These are phyloP conservation scores for Strigomonas culicis DNA, from an alignment of 208 protist species.

Conservation along the genomic window DNA sequence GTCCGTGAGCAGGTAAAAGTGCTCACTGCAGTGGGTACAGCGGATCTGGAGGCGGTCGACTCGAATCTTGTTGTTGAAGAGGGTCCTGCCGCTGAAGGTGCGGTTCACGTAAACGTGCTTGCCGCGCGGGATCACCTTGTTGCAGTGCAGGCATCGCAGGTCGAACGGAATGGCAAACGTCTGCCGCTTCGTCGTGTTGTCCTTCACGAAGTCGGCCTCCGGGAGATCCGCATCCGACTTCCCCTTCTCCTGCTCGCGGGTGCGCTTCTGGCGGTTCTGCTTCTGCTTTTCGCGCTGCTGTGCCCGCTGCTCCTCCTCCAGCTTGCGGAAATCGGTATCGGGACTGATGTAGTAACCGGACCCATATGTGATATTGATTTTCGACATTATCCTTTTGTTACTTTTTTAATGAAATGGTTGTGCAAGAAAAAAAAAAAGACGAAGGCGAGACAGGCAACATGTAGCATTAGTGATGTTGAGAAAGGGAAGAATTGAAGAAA, in stretches of 20 bases:
- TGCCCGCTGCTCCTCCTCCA: conserved; percentile 38
- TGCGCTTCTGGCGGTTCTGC: background rate
- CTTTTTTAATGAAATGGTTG: too few species aligned
- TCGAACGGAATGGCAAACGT: conserved; percentile 86
- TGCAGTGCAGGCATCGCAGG: conserved; percentile 62
- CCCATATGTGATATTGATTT: conserved; percentile 86
- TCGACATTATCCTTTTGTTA: too few species aligned
- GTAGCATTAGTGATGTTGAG: too few species aligned
- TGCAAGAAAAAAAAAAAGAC: too few species aligned
- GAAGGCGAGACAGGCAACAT: too few species aligned
- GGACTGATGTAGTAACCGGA: conserved; percentile 79
- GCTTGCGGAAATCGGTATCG: conserved; percentile 78
- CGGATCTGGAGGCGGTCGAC: background rate
- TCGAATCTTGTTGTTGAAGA: background rate
- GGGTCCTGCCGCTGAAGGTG: background rate
- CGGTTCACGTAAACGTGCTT: conserved; percentile 83
- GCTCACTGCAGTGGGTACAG: background rate
- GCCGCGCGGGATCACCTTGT: conserved; percentile 60
- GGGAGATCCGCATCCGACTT: background rate
- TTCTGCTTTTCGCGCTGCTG: background rate
- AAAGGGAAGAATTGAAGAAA: too few species aligned
- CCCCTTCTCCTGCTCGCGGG: background rate
- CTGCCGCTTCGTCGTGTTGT: conserved; percentile 24
- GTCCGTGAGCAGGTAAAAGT: background rate
- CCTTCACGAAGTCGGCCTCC: background rate